These are phyloP conservation scores for Camellia japonica DNA, from an alignment of 148 eudicot species.

Conservation along the genomic window DNA sequence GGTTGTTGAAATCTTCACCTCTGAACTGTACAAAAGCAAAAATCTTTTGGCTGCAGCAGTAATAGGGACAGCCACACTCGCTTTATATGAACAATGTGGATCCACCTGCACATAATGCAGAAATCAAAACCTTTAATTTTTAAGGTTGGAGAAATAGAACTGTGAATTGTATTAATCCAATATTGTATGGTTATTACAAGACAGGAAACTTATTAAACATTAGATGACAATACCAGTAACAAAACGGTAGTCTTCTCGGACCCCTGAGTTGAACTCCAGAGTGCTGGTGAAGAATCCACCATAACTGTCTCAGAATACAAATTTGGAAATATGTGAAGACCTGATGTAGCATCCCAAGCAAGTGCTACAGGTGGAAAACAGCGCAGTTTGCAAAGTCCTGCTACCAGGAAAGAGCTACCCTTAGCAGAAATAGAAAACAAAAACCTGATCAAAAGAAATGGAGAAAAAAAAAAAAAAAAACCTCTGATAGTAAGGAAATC, in stretches of 20 bases:
- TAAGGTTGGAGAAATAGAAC: neutral
- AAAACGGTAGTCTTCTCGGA: conserved; percentile 73
- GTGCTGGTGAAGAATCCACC: conserved; percentile 93
- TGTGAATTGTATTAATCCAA: neutral
- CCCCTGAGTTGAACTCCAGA: conserved; percentile 70
- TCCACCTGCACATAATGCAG: conserved; percentile 59
- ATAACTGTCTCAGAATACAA: conserved; percentile 58
- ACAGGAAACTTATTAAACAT: neutral
- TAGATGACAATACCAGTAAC: conserved; percentile 58
- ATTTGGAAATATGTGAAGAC: conserved; percentile 84
- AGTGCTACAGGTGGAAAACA: conserved; percentile 98
- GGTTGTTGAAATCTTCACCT: conserved; percentile 46
- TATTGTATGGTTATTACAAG: neutral
- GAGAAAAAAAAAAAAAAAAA: no score
- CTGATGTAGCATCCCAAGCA: conserved; percentile 90
- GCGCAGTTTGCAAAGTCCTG: conserved; percentile 88
- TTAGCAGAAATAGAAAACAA: neutral
- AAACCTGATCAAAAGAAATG: neutral
- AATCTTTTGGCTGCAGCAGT: conserved; percentile 79
- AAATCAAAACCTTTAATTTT: conserved; percentile 10
- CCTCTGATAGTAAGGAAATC: neutral
- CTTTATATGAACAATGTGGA: conserved; percentile 90
- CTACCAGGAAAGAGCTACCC: conserved; percentile 8
- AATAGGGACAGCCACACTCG: conserved; percentile 54
- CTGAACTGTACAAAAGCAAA: conserved; percentile 66